Conservation (phyloP, 257 asterid genomes). For the Pogostemon cablin region DNA sequence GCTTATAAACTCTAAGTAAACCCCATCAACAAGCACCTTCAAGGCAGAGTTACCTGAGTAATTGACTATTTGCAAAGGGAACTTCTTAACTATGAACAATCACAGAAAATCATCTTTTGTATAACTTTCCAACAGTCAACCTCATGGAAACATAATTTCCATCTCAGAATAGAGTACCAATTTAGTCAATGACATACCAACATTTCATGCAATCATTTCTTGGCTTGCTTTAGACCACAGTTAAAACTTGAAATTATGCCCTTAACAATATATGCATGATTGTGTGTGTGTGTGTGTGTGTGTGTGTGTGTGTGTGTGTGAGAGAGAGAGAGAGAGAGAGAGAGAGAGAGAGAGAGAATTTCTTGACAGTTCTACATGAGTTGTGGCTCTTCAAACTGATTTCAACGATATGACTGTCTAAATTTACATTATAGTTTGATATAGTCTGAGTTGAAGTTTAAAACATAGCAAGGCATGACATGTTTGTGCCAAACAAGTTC, state of each 20-base stretch:
- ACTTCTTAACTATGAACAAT: conserved; percentile 17
- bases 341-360: background rate
- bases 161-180: conserved; percentile 3
- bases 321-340: background rate
- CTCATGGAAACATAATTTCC: background rate
- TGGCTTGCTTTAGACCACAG: background rate
- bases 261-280: background rate
- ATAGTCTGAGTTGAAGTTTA: background rate
- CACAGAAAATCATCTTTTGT: conserved; percentile 12
- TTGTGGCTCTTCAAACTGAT: background rate
- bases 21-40: conserved; percentile 2
- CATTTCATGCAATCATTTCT: background rate
- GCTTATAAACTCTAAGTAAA: conserved; percentile 12
- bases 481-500: background rate
- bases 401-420: background rate
- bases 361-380: background rate
- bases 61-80: conserved; percentile 14
- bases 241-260: background rate
- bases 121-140: background rate
- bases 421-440: conserved; percentile 15
- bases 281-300: background rate
- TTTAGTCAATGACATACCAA: background rate
- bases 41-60: background rate
- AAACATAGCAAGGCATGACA: conserved; percentile 8
- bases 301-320: no score